Evolutionary conservation across 179 eudicot species (phyloP), one percentile per base, ranked within the genome.

Genomic region (Vitellaria paradoxa): DNA sequence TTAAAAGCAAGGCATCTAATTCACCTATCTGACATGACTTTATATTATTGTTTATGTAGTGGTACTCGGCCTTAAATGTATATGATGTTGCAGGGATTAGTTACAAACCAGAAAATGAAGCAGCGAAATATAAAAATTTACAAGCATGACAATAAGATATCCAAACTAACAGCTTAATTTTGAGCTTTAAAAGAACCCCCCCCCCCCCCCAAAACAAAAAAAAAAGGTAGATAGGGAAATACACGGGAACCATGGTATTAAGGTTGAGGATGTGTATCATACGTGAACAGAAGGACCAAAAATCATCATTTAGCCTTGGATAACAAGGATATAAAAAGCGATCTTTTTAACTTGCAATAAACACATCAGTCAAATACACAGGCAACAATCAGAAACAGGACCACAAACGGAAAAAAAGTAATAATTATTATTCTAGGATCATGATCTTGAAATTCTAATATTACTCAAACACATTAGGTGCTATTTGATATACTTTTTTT

Each of bases 401-500:
- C 1, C 46, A 9, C 30, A n/a, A n/a, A 62, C 63, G 15, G 6
- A 20, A 30, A 55, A 75, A 24, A 15, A 42, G n/a, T 46, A 18
- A 64, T 21, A 60, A 42, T 7, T 7, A 46, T 23, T 15, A 47
- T 14, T 14, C 24, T 47, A 24, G 20, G 20, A 5, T 1, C n/a
- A 7, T 20, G 57, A 49, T 47, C 77, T 75, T 49, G 60, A 64
- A 63, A 49, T 24, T 15, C 47, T 74, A 74, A 49, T 24, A 75
- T 75, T 75, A 20, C 69, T 24, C 30, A 62, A 75, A 63, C 60
- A 75, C 21, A 12, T 49, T 1, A 47, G 49, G 13, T n/a, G n/a
- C n/a, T n/a, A n/a, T n/a, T n/a, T n/a, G n/a, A n/a, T n/a, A n/a
- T n/a, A n/a, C n/a, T n/a, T n/a, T n/a, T n/a, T n/a, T n/a, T n/a